Evolutionary conservation across 2,329 filamentous ascomycete genomes (phyloP), one percentile per base, ranked within the genome.

Genomic region (Trichoderma polysporum): DNA sequence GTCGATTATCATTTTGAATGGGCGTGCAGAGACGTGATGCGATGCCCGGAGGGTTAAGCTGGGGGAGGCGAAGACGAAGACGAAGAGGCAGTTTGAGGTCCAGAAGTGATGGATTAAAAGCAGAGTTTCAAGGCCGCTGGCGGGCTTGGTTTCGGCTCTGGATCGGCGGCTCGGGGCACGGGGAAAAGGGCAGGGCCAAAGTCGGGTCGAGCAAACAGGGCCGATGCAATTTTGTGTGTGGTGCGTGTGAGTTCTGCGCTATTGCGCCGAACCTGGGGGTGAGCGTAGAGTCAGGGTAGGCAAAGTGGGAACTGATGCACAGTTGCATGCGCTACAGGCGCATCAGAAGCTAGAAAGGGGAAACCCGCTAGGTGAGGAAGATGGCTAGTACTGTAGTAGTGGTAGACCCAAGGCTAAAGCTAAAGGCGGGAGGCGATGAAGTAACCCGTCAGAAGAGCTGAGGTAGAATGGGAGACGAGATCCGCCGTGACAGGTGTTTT

Each of bases 1-100:
- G 85, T 97, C 90, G 79, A 94, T 91, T 79, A 94, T 85, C 91
- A 94, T 94, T 69, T 74, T 66, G 66, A 35, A 37, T 19, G 22
- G 49, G 49, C 49, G n/a, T 61, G 58, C 47, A 31, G 60, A 33
- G 37, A 17, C 25, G 60, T 37, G 49, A 35, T 54, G 39, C 8
- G 39, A 10, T 27, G 49, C 49, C 49, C 17, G 29, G 19, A 12
- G 25, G 33, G 17, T 27, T 33, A 15, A 33, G 59, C n/a, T 17
- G n/a, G 19, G n/a, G 12, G 25, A 45, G 19, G 19, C 25, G 47
- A 52, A 47, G 47, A 22, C 35, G n/a, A 19, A 35, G 12, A 39
- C 39, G 12, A 45, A 19, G 41, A 45, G n/a, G 33, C 37, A 57
- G 27, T 49, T 39, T 29, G 53, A 41, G 59, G 59, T 54, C 57